Evolutionary conservation across 2,329 filamentous ascomycete species (phyloP).

Genomic region (Aureobasidium sp.): DNA sequence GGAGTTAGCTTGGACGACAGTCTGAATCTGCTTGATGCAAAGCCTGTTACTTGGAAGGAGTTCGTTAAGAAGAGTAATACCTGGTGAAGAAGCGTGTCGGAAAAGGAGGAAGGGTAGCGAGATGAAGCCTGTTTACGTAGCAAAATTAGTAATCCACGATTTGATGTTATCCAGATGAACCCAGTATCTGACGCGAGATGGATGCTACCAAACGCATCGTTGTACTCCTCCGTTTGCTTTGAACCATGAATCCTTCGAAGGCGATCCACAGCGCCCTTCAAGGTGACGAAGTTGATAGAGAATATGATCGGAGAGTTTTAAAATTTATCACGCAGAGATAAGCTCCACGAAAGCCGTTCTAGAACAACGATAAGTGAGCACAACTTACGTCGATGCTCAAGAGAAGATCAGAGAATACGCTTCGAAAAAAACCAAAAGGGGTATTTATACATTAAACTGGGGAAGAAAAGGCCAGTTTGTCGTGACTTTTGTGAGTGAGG

Average conservation of each 20-base stretch:
- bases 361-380: not conserved
- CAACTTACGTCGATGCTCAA: not conserved
- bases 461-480: not conserved
- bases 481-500: not conserved
- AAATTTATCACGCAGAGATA: not conserved
- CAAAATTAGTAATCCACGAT: not conserved
- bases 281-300: not conserved
- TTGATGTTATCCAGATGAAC: not conserved
- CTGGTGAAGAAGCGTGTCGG: not conserved
- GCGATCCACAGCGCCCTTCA: too few species aligned
- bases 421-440: slow-evolving; percentile 7
- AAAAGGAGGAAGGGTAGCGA: not conserved
- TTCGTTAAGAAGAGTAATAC: slow-evolving; percentile 1
- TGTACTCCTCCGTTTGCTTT: too few species aligned
- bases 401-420: not conserved
- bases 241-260: not conserved
- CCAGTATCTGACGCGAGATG: not conserved
- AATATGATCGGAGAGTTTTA: not conserved
- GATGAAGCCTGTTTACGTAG: not conserved
- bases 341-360: not conserved
- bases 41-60: slow-evolving; percentile 6
- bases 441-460: slow-evolving; percentile 15
- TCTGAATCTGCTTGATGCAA: not conserved
- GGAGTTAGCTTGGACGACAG: not conserved
- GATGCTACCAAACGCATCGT: not conserved